Evolutionary conservation across 805 yeast genomes (phyloP), one percentile per base, ranked within the genome.

Genomic region (Candida rishiriensis): DNA sequence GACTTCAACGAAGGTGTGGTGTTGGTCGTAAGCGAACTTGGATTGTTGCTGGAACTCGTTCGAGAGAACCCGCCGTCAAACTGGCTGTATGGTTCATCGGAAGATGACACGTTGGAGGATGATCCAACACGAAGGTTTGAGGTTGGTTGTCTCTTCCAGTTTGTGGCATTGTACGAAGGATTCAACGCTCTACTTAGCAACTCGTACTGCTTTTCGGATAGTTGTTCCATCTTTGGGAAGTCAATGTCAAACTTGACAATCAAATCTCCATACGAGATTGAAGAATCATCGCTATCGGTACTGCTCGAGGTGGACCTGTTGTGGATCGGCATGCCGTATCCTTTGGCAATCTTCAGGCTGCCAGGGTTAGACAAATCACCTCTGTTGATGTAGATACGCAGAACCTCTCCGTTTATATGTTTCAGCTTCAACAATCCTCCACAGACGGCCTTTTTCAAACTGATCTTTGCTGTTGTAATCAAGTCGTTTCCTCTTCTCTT

Each of bases 321-420:
- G 36, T 49, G 42, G 31, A 73, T 68, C 12, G 90, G 89, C 88
- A 83, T 82, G 7, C 90, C 90, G 39, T 66, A 59, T 1, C 75
- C 76, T 43, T 67, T 66, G 14, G 57, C 54, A 13, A 56, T 47
- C 34, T 57, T 58, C 12, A 78, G 64, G 6, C 69, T 60, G 14
- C 73, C 75, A 3, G 79, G 75, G 26, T 68, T 64, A 15, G 78
- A 66, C 6, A 82, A 63, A 33, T 84, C 88, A 13, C 83, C 78
- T 1, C 79, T 64, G 6, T 56, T 48, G 4, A 75, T 56, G 42
- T 63, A 70, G 53, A 63, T 73, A 65, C 63, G 69, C 28, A 68
- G 55, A 47, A 38, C 61, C 43, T 47, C 62, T 36, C 60, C 67
- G 55, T 58, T 63, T 12, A 81, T 50, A 42, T 65, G 75, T 10